These are phyloP conservation scores for Fusarium sp. DNA, from an alignment of 2,329 filamentous ascomycete genomes.

Conservation along the genomic window DNA sequence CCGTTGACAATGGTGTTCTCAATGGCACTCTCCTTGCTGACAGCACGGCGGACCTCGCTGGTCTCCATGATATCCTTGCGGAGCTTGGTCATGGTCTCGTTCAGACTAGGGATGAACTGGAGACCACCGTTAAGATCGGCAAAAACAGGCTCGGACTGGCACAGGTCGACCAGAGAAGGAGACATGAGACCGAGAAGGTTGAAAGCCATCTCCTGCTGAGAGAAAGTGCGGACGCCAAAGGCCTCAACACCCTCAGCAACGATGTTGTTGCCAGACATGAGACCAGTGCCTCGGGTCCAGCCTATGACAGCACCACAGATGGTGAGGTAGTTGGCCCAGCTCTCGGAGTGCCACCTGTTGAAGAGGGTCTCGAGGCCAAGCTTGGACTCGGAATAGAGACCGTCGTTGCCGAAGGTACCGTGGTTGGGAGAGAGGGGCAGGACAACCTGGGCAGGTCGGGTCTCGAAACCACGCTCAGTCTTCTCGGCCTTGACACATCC, in stretches of 20 bases:
- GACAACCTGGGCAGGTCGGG: slow-evolving; percentile 95
- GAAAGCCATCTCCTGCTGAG: slow-evolving; percentile 99
- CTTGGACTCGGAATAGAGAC: slow-evolving; percentile 98
- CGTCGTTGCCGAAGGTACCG: slow-evolving; percentile 97
- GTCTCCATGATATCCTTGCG: slow-evolving; percentile 96
- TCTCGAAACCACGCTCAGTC: slow-evolving; percentile 87
- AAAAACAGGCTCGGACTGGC: slow-evolving; percentile 95
- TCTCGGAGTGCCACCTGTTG: slow-evolving; percentile 98
- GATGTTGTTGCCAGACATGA: slow-evolving; percentile 98
- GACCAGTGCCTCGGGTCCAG: slow-evolving; percentile 97
- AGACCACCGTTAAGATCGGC: slow-evolving; percentile 97
- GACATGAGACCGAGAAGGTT: slow-evolving; percentile 97
- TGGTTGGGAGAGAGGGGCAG: slow-evolving; percentile 97
- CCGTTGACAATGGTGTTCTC: slow-evolving; percentile 99
- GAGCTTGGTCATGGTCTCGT: slow-evolving; percentile 91
- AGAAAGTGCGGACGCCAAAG: slow-evolving; percentile 97
- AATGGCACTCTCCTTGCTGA: slow-evolving; percentile 94
- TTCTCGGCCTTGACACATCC: slow-evolving; percentile 94
- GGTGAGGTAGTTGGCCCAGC: slow-evolving; percentile 96
- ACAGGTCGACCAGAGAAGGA: slow-evolving; percentile 91
- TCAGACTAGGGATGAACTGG: slow-evolving; percentile 96
- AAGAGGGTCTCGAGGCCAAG: slow-evolving; percentile 96
- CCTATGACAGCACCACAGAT: slow-evolving; percentile 98
- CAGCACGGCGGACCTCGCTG: slow-evolving; percentile 91
- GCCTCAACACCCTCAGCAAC: slow-evolving; percentile 97